These are phyloP conservation scores for Globisporangium polare DNA, from an alignment of 352 stramenopile genomes.

Conservation along the genomic window DNA sequence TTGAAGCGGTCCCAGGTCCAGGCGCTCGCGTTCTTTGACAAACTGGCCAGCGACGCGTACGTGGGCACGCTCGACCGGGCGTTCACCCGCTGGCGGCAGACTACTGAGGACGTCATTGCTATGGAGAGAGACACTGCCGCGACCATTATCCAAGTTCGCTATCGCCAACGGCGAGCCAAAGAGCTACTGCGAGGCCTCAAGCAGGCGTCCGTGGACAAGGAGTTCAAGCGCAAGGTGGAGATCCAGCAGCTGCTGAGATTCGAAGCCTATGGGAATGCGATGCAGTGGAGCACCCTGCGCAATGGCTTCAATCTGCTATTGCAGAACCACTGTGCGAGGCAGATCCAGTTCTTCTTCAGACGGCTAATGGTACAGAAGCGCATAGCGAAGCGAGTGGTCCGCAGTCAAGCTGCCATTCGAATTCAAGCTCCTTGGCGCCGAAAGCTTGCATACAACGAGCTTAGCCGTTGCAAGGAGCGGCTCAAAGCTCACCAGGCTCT, in stretches of 20 bases:
- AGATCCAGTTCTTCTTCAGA: slow-evolving; percentile 50
- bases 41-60: slow-evolving; percentile 53
- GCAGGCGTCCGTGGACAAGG: slow-evolving; percentile 32
- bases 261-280: slow-evolving; percentile 44
- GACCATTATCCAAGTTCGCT: slow-evolving; percentile 37
- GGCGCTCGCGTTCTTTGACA: slow-evolving; percentile 47
- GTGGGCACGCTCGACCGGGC: slow-evolving; percentile 37
- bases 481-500: slow-evolving; percentile 10
- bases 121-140: slow-evolving; percentile 33
- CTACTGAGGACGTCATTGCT: slow-evolving; percentile 1
- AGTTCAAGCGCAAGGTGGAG: slow-evolving; percentile 34
- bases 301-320: slow-evolving; percentile 52
- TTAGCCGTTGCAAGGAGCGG: slow-evolving; percentile 11
- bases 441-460: slow-evolving; percentile 21
- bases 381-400: slow-evolving; percentile 18
- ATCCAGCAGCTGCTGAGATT: slow-evolving; percentile 52
- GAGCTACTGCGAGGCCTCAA: slow-evolving; percentile 31
- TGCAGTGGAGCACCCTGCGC: slow-evolving; percentile 54
- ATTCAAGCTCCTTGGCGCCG: slow-evolving; percentile 39
- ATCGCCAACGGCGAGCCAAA: slow-evolving; percentile 32
- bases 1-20: slow-evolving; percentile 27
- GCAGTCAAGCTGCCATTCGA: slow-evolving; percentile 20
- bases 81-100: slow-evolving; percentile 31
- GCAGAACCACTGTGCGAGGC: slow-evolving; percentile 39
- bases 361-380: slow-evolving; percentile 28